Conservation (phyloP, 345 rosid genomes). For the Abelmoschus esculentus region DNA sequence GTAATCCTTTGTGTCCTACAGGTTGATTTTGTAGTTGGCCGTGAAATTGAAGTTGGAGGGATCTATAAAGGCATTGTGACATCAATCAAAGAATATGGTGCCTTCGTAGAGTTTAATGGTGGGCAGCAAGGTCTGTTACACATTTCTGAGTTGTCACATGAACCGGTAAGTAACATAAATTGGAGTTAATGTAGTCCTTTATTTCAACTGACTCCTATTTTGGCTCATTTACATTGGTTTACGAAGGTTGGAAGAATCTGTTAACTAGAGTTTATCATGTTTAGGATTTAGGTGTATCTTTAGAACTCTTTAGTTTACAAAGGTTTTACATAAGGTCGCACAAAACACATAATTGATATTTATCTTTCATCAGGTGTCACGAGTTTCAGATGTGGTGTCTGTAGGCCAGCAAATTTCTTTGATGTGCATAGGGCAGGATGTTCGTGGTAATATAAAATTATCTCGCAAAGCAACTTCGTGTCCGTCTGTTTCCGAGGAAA, state of each 20-base stretch:
- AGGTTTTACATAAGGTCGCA: neutral
- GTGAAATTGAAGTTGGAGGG: slow-evolving; percentile 82
- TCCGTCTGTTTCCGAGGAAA: slow-evolving; percentile 20
- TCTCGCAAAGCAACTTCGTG: slow-evolving; percentile 65
- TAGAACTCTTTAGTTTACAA: neutral
- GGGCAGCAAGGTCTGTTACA: slow-evolving; percentile 92
- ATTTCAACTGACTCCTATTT: neutral
- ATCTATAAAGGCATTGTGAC: slow-evolving; percentile 77
- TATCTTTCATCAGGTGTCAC: slow-evolving; percentile 52
- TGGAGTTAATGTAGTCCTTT: neutral
- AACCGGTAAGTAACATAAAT: slow-evolving; percentile 43
- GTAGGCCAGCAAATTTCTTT: slow-evolving; percentile 69
- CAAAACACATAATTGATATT: neutral
- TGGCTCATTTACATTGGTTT: neutral
- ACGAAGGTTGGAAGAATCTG: no score
- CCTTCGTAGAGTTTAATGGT: slow-evolving; percentile 93
- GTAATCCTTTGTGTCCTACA: slow-evolving; percentile 23
- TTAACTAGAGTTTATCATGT: neutral
- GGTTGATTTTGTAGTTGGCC: slow-evolving; percentile 78
- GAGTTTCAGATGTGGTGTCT: slow-evolving; percentile 67
- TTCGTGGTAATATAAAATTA: slow-evolving; percentile 87
- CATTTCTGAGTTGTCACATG: slow-evolving; percentile 90
- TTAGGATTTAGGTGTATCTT: neutral
- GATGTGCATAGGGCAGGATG: slow-evolving; percentile 89
- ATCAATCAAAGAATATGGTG: slow-evolving; percentile 94